Base-by-base conservation (phyloP, 169 alveolate species). In the Plasmodium gallinaceum region DNA sequence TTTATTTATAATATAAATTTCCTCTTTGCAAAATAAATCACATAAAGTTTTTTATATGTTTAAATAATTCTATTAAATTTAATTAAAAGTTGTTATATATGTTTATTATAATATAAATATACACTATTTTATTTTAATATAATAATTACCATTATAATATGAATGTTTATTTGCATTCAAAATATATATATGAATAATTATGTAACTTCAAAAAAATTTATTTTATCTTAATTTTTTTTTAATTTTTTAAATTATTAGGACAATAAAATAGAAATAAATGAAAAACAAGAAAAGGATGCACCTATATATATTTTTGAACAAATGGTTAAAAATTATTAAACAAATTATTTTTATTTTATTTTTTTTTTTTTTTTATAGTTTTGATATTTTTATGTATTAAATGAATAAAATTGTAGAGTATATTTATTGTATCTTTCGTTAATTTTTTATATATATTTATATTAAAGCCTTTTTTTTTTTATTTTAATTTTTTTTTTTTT, bases 231-330 rank as follows among this genome's bases (percentile, higher is more conserved):
- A 8, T 52, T 52, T 52, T 52, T 52, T 52, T 14, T 52, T 52
- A 52, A 7, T 58, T 78, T 39, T 32, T 48, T 57, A 10, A 51
- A 16, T 18, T 46, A n/a, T 22, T 71, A 80, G 90, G 74, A 43
- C 37, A 22, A 61, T 42, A 5, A 24, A 10, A 32, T 68, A 16
- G 74, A 65, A 66, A 14, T 16, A 37, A 57, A 32, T 16, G 48
- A 58, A 66, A 7, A 32, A 58, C 26, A 65, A 54, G 57, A 68
- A 10, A 80, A 45, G 32, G 54, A 80, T 72, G 85, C 90, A 22
- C 90, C 90, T 16, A 80, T 80, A 24, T 80, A 80, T 46, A 26
- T 80, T 7, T 80, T 80, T 48, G 90, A 80, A 52, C 90, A 80
- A 37, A 80, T 80, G 90, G 90, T 80, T 18, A 80, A 80, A 71